Evolutionary conservation across 768 basidiomycete species (phyloP).

Genomic region (Boletus vermiculosoides): DNA sequence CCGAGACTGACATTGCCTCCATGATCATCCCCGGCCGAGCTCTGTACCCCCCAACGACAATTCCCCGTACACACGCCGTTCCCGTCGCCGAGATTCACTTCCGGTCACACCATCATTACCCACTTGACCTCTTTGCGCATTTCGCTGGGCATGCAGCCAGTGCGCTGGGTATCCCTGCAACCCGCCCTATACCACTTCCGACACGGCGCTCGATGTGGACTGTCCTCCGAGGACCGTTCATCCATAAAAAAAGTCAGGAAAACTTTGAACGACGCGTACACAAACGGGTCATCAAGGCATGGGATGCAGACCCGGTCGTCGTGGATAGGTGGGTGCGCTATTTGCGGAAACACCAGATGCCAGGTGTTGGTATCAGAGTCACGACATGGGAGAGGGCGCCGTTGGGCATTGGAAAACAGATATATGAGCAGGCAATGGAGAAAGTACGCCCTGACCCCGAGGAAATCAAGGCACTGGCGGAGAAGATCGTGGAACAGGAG

Average conservation of each 20-base stretch:
- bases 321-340: slow-evolving; percentile 82
- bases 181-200: slow-evolving; percentile 63
- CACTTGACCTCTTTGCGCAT: slow-evolving; percentile 77
- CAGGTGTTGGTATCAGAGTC: slow-evolving; percentile 85
- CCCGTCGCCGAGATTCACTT: slow-evolving; percentile 85
- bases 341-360: slow-evolving; percentile 67
- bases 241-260: slow-evolving; percentile 92
- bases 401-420: slow-evolving; percentile 47
- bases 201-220: slow-evolving; percentile 82
- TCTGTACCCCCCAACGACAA: slow-evolving; percentile 51
- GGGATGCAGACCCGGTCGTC: slow-evolving; percentile 78
- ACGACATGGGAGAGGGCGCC: slow-evolving; percentile 73
- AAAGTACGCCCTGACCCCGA: slow-evolving; percentile 33
- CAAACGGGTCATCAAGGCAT: slow-evolving; percentile 86
- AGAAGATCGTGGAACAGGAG: slow-evolving; percentile 41
- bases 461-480: slow-evolving; percentile 40
- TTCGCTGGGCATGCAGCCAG: slow-evolving; percentile 83
- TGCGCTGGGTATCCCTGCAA: slow-evolving; percentile 79
- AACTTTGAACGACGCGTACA: slow-evolving; percentile 88
- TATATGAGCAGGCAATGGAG: slow-evolving; percentile 36
- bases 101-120: slow-evolving; percentile 65
- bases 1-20: slow-evolving; percentile 47
- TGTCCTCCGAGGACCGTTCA: slow-evolving; percentile 81
- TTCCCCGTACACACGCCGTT: slow-evolving; percentile 61
- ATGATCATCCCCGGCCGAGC: slow-evolving; percentile 63